Conservation (phyloP, 306 rosid species). For the Gastrolobium bilobum region DNA sequence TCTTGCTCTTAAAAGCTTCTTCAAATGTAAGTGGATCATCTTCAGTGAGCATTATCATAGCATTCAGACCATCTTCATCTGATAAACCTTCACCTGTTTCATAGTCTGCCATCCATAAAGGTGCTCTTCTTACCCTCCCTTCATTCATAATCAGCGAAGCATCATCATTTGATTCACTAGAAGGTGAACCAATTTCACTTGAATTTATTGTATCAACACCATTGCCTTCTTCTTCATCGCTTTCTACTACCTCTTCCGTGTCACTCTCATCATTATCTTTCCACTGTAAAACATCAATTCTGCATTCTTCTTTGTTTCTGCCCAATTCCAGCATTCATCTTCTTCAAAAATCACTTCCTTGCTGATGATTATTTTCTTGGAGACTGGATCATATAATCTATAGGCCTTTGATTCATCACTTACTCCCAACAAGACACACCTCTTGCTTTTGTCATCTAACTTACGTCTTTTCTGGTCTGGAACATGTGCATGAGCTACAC, state of each 20-base stretch:
- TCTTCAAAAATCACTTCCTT: neutral
- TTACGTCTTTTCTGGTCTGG: too few relatives aligned
- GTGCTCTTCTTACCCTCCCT: neutral
- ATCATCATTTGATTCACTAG: too few relatives aligned
- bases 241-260: neutral
- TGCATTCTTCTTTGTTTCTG: neutral
- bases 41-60: too few relatives aligned
- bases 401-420: neutral
- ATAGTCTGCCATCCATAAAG: neutral
- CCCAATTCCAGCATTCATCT: neutral
- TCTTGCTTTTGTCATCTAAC: neutral
- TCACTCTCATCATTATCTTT: too few relatives aligned
- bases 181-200: too few relatives aligned
- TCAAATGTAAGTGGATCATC: neutral
- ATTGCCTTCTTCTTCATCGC: too few relatives aligned
- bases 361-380: neutral
- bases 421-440: too few relatives aligned
- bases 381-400: neutral
- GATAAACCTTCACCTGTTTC: neutral
- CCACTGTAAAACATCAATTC: neutral
- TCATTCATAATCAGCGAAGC: too few relatives aligned
- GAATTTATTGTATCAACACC: too few relatives aligned
- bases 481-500: too few relatives aligned
- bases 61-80: neutral
- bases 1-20: neutral